phyloP scores from a whole-genome alignment of 306 rosid genomes.

The Glycine latifolia region DNA sequence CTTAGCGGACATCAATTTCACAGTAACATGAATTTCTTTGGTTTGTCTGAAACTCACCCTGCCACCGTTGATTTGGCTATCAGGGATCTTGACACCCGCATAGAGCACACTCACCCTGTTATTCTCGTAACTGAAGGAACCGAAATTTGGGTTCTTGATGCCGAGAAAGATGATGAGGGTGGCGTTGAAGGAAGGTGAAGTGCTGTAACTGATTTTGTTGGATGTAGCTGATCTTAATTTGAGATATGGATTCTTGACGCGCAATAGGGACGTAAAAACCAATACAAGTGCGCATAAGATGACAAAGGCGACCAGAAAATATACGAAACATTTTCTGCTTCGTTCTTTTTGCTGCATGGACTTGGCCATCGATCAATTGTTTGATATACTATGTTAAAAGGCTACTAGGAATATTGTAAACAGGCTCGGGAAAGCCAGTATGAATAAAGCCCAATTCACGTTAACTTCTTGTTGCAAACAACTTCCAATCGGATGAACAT shows the following conservation, averaged over 20 bases:
- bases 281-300: constrained; percentile 45
- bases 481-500: neutral
- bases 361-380: too few relatives aligned
- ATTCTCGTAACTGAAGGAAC: constrained; percentile 52
- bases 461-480: too few relatives aligned
- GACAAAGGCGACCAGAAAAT: constrained; percentile 55
- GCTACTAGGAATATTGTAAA: too few relatives aligned
- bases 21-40: constrained; percentile 26
- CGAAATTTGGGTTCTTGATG: constrained; percentile 65
- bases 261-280: constrained; percentile 56
- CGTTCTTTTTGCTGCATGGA: neutral
- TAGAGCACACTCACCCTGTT: constrained; percentile 46
- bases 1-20: constrained; percentile 46
- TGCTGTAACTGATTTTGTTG: constrained; percentile 11
- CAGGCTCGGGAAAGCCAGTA: too few relatives aligned
- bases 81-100: constrained; percentile 45
- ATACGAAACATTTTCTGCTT: constrained; percentile 69
- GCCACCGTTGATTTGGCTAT: constrained; percentile 21
- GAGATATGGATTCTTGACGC: constrained; percentile 49
- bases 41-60: constrained; percentile 46
- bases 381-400: too few relatives aligned
- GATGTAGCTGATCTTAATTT: constrained; percentile 49
- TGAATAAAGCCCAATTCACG: too few relatives aligned
- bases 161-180: constrained; percentile 47
- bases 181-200: constrained; percentile 52